Evolutionary conservation across 1,139 yeast species (phyloP).

Genomic region (Eremothecium gossypii): DNA sequence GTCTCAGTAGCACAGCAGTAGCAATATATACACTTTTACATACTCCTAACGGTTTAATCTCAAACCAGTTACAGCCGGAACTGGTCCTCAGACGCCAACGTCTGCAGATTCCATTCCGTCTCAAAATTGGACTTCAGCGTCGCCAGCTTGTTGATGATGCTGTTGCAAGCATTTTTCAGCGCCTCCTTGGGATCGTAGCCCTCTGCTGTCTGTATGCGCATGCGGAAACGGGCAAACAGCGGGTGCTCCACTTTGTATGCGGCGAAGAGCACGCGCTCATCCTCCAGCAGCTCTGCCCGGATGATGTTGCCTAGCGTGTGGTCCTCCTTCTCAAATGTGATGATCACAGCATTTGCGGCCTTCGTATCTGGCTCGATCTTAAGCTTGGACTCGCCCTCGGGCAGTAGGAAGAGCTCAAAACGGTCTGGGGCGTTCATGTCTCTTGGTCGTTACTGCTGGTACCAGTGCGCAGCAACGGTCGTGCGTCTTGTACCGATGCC

Average conservation of each 20-base stretch:
- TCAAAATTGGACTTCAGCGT: constrained; percentile 67
- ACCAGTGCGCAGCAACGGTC: too few species aligned
- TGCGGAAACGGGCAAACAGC: constrained; percentile 82
- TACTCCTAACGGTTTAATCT: background rate
- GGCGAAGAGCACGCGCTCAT: constrained; percentile 81
- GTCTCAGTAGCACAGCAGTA: constrained; percentile 12
- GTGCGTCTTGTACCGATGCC: too few species aligned
- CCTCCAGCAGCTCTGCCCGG: constrained; percentile 77
- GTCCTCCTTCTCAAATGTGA: constrained; percentile 93
- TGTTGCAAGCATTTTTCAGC: constrained; percentile 77
- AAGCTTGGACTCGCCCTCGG: constrained; percentile 93
- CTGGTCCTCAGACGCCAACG: constrained; percentile 52
- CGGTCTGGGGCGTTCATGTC: constrained; percentile 97
- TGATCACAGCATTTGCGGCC: constrained; percentile 88
- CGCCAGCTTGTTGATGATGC: constrained; percentile 70
- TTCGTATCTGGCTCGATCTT: constrained; percentile 88
- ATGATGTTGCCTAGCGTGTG: constrained; percentile 90
- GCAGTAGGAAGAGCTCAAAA: constrained; percentile 88
- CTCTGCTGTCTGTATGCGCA: constrained; percentile 93
- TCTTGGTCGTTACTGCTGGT: background rate
- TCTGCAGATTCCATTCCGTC: constrained; percentile 88
- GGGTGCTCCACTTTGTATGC: constrained; percentile 98
- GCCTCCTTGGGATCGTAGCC: constrained; percentile 90
- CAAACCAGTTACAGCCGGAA: constrained; percentile 9
- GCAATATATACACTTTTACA: background rate